Percentiles rank a stretch among this genome's conserved stretches.
phyloP scores from a whole-genome alignment of 179 eudicot genomes.

The Heliamphora pulchella region DNA sequence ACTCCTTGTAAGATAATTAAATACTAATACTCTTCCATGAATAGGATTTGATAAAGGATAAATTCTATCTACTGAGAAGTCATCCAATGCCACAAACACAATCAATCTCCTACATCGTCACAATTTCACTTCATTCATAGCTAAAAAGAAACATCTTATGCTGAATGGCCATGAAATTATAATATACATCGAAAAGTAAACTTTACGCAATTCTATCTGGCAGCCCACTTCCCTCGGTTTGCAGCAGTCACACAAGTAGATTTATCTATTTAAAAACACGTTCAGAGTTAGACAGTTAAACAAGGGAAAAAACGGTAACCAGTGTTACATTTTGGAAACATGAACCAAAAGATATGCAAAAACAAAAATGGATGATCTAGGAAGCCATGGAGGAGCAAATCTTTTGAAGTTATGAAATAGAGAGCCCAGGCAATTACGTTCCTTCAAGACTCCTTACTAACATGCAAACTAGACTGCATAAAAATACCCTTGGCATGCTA shows the following conservation, averaged over 20 bases:
- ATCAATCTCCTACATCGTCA: background rate
- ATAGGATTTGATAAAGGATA: slow-evolving; percentile 5
- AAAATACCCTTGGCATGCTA: background rate
- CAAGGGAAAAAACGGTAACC: background rate
- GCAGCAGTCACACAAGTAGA: background rate
- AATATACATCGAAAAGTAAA: background rate
- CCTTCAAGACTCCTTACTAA: slow-evolving; percentile 1
- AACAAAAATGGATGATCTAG: too few species aligned
- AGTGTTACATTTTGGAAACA: background rate
- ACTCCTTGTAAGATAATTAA: background rate
- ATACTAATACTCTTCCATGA: background rate
- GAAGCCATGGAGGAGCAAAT: slow-evolving; percentile 1
- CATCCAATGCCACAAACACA: background rate
- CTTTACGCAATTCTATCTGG: background rate
- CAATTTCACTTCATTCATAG: background rate
- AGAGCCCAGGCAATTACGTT: background rate
- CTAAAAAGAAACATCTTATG: background rate
- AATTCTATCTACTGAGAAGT: background rate
- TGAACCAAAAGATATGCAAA: background rate
- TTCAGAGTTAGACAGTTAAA: slow-evolving; percentile 2
- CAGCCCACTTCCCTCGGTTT: background rate
- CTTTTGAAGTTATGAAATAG: background rate
- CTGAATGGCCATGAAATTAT: background rate
- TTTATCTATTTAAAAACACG: background rate
- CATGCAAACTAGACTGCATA: background rate